A percentile compares a stretch with the other conserved stretches of the same genome.
Conservation (phyloP, 306 rosid genomes). For the Lupinus albus region DNA sequence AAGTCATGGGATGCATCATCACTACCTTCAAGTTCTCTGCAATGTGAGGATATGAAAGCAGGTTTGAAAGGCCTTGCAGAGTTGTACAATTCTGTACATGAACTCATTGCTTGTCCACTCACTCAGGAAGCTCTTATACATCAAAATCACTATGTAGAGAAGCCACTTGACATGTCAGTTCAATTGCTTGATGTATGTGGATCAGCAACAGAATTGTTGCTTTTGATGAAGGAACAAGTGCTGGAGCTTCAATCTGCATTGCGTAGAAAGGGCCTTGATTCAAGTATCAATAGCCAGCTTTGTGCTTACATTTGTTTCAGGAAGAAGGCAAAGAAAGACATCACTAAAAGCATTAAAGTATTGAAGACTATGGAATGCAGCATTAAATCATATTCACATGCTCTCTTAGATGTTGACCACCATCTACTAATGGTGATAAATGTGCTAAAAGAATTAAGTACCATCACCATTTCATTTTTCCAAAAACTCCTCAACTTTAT, state of each 20-base stretch:
- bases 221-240: constrained; percentile 49
- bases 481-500: constrained; percentile 39
- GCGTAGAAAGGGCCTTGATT: constrained; percentile 52
- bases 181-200: constrained; percentile 62
- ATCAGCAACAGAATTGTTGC: constrained; percentile 55
- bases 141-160: constrained; percentile 44
- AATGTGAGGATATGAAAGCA: constrained; percentile 39
- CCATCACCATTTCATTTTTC: constrained; percentile 40
- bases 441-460: constrained; percentile 45
- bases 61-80: constrained; percentile 53
- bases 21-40: constrained; percentile 7
- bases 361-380: constrained; percentile 45
- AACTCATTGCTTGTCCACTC: constrained; percentile 47
- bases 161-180: constrained; percentile 56
- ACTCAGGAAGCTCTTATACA: constrained; percentile 46
- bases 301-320: constrained; percentile 52
- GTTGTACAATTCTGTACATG: constrained; percentile 51
- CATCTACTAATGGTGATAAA: constrained; percentile 30
- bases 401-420: constrained; percentile 11
- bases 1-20: constrained; percentile 40
- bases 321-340: constrained; percentile 57
- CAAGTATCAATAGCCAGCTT: constrained; percentile 44
- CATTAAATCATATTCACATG: constrained; percentile 20
- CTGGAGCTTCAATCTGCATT: constrained; percentile 56
- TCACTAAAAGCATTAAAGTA: constrained; percentile 41